A percentile compares a stretch with the other conserved stretches of the same genome.
Conservation (phyloP, 495 filamentous ascomycete genomes). For the Pyrenula massariospora region DNA sequence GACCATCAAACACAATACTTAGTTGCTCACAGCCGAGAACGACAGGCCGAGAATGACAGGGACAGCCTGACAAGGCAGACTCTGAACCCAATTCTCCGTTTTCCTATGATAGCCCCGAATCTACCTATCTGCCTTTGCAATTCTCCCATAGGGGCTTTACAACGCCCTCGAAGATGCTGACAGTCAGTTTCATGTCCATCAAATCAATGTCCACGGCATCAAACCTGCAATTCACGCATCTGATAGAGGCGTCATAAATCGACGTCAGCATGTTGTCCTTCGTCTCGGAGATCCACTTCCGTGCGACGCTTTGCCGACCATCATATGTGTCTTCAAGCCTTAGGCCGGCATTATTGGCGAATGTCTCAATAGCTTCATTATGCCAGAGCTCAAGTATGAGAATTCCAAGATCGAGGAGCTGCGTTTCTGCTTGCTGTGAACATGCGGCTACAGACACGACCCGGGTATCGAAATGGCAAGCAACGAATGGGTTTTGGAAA, state of each 20-base stretch:
- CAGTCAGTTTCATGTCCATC: background rate
- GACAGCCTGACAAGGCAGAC: no score
- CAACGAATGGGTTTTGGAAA: background rate
- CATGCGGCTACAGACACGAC: background rate
- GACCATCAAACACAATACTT: no score
- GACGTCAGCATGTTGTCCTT: background rate
- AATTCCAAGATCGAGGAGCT: background rate
- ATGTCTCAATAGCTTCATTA: background rate
- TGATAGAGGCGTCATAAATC: background rate
- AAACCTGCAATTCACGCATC: background rate
- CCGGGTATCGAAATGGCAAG: background rate
- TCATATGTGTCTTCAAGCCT: background rate
- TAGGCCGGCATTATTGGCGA: background rate
- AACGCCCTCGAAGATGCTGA: background rate
- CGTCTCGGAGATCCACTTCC: background rate
- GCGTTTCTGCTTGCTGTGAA: background rate
- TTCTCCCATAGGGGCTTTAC: background rate
- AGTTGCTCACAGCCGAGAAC: no score
- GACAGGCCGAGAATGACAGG: no score
- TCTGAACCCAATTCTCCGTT: no score
- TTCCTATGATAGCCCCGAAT: no score
- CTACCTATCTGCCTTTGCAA: background rate
- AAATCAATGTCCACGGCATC: background rate
- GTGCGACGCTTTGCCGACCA: background rate
- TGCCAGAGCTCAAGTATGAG: background rate